Percentiles rank a stretch among this genome's conserved stretches.
phyloP scores from a whole-genome alignment of 2,329 filamentous ascomycete genomes.

The Trichophyton verrucosum region DNA sequence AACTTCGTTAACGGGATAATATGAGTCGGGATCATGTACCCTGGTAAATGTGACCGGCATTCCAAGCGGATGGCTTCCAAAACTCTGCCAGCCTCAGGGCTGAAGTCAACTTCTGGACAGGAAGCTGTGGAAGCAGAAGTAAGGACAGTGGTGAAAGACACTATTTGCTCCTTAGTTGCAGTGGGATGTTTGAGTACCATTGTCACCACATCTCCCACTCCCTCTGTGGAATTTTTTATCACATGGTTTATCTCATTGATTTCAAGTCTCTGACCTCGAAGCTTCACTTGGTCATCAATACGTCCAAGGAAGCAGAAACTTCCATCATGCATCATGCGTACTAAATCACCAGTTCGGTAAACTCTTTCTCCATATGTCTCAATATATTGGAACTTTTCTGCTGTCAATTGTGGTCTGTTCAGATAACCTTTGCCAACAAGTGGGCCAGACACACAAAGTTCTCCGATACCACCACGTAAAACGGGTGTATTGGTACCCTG shows the following conservation, averaged over 20 bases:
- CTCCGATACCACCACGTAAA: conserved; percentile 65
- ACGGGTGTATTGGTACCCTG: conserved; percentile 60
- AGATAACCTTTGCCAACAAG: conserved; percentile 85
- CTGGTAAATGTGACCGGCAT: conserved; percentile 59
- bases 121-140: conserved; percentile 3
- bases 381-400: conserved; percentile 60
- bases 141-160: conserved; percentile 52
- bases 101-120: conserved; percentile 26
- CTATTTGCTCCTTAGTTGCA: conserved; percentile 68
- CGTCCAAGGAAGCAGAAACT: conserved; percentile 81
- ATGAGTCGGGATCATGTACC: conserved; percentile 86
- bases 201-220: conserved; percentile 59
- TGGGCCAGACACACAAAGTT: conserved; percentile 76
- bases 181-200: conserved; percentile 59
- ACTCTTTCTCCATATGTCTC: conserved; percentile 47
- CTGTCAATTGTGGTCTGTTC: conserved; percentile 64
- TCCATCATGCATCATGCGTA: conserved; percentile 64
- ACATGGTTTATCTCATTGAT: conserved; percentile 83
- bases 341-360: conserved; percentile 82
- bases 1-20: conserved; percentile 59
- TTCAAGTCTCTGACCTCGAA: conserved; percentile 78
- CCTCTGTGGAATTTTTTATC: conserved; percentile 49
- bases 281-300: conserved; percentile 82
- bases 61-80: conserved; percentile 38
- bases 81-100: conserved; percentile 14